These are phyloP conservation scores for Sclerotinia subarctica DNA, from an alignment of 2,329 filamentous ascomycete species.

Conservation along the genomic window DNA sequence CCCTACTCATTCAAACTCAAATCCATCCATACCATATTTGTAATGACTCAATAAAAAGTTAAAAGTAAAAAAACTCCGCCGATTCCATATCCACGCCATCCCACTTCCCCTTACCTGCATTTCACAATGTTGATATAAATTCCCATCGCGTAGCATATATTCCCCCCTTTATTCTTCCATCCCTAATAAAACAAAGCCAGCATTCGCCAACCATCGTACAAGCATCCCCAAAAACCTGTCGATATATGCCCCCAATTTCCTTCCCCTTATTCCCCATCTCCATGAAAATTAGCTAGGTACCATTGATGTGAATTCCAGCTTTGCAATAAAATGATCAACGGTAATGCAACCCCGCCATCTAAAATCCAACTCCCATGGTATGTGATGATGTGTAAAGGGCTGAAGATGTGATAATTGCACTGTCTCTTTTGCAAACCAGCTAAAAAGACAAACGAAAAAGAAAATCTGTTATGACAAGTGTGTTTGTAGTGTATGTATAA, in stretches of 20 bases:
- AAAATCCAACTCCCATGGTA: conserved; percentile 19
- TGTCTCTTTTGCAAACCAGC: conserved; percentile 8
- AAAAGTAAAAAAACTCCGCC: conserved; percentile 2
- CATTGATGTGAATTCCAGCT: not conserved
- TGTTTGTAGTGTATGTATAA: conserved; percentile 22
- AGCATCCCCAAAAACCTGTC: conserved; percentile 17
- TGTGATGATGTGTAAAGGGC: conserved; percentile 17
- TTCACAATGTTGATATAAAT: conserved; percentile 8
- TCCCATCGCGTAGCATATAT: conserved; percentile 12
- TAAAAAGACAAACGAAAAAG: conserved; percentile 21
- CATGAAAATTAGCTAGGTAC: conserved; percentile 10
- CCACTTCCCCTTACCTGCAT: not conserved
- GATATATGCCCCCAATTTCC: conserved; percentile 9
- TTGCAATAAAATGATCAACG: conserved; percentile 15
- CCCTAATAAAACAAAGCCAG: conserved; percentile 12
- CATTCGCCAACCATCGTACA: conserved; percentile 18
- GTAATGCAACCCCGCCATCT: conserved; percentile 19
- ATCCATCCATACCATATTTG: conserved; percentile 13
- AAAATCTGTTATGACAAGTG: conserved; percentile 24
- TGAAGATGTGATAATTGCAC: conserved; percentile 13
- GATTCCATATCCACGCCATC: conserved; percentile 6
- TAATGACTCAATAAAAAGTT: not conserved
- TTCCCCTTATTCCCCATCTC: conserved; percentile 6
- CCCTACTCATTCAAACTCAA: conserved; percentile 2
- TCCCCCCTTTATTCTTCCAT: conserved; percentile 1